Conservation (phyloP, 2,329 filamentous ascomycete genomes). For the Aplosporella prunicola region DNA sequence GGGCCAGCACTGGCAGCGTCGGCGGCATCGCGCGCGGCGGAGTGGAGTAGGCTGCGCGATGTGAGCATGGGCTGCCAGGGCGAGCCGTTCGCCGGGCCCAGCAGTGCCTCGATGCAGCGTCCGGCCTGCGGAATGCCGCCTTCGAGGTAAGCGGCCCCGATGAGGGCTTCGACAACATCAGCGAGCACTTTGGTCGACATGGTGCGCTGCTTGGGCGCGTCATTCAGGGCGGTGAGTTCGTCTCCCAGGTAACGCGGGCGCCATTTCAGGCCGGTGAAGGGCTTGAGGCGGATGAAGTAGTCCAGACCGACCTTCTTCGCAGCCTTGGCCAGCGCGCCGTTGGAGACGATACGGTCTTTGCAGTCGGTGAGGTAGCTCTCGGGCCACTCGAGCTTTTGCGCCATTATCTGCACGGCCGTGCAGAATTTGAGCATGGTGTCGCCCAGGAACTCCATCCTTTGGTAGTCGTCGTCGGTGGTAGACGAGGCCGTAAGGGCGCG, state of each 20-base stretch:
- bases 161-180: slow-evolving; percentile 77
- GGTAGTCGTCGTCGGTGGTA: slow-evolving; percentile 61
- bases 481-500: slow-evolving; percentile 61
- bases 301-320: slow-evolving; percentile 57
- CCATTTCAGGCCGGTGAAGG: slow-evolving; percentile 67
- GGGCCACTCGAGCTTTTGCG: slow-evolving; percentile 54
- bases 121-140: slow-evolving; percentile 57
- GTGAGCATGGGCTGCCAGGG: slow-evolving; percentile 25
- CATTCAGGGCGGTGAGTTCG: slow-evolving; percentile 17
- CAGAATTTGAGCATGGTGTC: slow-evolving; percentile 74
- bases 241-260: slow-evolving; percentile 50
- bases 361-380: slow-evolving; percentile 64
- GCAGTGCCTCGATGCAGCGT: slow-evolving; percentile 50
- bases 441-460: slow-evolving; percentile 78
- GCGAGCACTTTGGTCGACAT: slow-evolving; percentile 69
- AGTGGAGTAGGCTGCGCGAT: slow-evolving; percentile 20
- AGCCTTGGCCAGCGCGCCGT: slow-evolving; percentile 59
- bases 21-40: slow-evolving; percentile 12
- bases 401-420: slow-evolving; percentile 55
- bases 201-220: not conserved
- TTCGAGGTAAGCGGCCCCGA: slow-evolving; percentile 64
- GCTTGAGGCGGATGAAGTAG: slow-evolving; percentile 58
- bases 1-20: slow-evolving; percentile 8
- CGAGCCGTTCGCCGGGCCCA: slow-evolving; percentile 46
- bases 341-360: slow-evolving; percentile 65